phyloP scores from a whole-genome alignment of 2,329 filamentous ascomycete genomes.

The Pestalotiopsis sp. region DNA sequence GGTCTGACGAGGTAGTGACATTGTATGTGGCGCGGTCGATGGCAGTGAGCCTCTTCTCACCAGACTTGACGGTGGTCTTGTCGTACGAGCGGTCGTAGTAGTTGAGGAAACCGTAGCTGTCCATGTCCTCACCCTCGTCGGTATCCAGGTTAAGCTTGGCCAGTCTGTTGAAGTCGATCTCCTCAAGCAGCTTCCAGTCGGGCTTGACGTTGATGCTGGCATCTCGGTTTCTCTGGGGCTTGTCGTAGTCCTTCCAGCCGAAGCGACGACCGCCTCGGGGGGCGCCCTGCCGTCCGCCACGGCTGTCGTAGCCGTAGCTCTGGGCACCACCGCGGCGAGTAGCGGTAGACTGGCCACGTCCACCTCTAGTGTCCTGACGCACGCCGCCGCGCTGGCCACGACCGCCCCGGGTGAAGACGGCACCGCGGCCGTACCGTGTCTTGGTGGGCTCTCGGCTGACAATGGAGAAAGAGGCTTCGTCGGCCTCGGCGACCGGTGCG shows the following conservation, averaged over 20 bases:
- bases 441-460: constrained; percentile 92
- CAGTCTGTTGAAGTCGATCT: constrained; percentile 97
- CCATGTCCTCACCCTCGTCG: constrained; percentile 92
- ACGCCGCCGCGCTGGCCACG: constrained; percentile 78
- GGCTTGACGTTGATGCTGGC: constrained; percentile 95
- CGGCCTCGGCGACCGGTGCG: constrained; percentile 81
- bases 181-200: constrained; percentile 93
- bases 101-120: constrained; percentile 96
- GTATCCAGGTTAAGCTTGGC: constrained; percentile 95
- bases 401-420: constrained; percentile 84
- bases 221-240: constrained; percentile 94
- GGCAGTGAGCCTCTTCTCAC: constrained; percentile 84
- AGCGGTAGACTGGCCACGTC: constrained; percentile 68
- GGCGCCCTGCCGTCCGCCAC: constrained; percentile 66
- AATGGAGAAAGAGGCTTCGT: constrained; percentile 96
- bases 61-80: constrained; percentile 87
- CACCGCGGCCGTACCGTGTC: constrained; percentile 85
- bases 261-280: constrained; percentile 83
- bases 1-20: constrained; percentile 94
- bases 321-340: constrained; percentile 69
- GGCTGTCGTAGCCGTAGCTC: constrained; percentile 70
- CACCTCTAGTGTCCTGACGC: constrained; percentile 64
- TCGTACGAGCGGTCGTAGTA: constrained; percentile 97
- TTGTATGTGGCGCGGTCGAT: constrained; percentile 97
- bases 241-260: constrained; percentile 99